Conservation (phyloP, 768 basidiomycete species). For the Sporobolomyces phaffii region DNA sequence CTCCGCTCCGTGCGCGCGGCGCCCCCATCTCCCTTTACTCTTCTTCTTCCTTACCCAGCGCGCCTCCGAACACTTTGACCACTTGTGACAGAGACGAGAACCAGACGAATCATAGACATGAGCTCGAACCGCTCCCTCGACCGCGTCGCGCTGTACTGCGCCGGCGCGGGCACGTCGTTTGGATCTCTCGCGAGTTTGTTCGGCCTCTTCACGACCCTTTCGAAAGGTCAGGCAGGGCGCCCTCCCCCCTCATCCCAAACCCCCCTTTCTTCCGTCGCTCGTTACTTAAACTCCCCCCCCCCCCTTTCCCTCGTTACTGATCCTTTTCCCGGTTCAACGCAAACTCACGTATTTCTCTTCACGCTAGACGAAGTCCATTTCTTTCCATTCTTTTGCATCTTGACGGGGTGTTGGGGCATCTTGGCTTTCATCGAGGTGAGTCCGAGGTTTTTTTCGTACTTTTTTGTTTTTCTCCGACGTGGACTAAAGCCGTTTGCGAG, state of each 20-base stretch:
- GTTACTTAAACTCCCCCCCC: too few species aligned
- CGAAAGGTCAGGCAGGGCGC: neutral
- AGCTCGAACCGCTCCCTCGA: neutral
- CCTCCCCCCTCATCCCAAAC: too few species aligned
- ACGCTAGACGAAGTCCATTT: neutral
- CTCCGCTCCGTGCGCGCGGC: too few species aligned
- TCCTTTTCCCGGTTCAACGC: neutral
- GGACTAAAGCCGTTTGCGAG: too few species aligned
- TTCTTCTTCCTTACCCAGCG: neutral
- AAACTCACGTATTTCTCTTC: too few species aligned
- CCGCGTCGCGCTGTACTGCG: neutral
- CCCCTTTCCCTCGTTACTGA: neutral
- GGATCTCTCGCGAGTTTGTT: neutral
- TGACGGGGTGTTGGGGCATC: neutral
- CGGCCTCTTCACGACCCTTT: neutral
- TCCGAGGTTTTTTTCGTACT: too few species aligned
- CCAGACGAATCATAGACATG: too few species aligned
- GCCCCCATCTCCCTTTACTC: too few species aligned
- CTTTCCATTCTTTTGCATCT: neutral
- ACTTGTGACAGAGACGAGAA: too few species aligned
- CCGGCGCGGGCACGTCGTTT: neutral
- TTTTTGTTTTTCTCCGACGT: too few species aligned
- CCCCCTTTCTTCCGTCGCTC: too few species aligned
- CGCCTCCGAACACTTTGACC: neutral
- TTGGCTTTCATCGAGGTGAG: conserved; percentile 7